Percentiles rank a stretch among this genome's conserved stretches.
These are phyloP conservation scores for Hsuehochloa calcarea DNA, from an alignment of 176 grass and related monocot species.

Conservation along the genomic window DNA sequence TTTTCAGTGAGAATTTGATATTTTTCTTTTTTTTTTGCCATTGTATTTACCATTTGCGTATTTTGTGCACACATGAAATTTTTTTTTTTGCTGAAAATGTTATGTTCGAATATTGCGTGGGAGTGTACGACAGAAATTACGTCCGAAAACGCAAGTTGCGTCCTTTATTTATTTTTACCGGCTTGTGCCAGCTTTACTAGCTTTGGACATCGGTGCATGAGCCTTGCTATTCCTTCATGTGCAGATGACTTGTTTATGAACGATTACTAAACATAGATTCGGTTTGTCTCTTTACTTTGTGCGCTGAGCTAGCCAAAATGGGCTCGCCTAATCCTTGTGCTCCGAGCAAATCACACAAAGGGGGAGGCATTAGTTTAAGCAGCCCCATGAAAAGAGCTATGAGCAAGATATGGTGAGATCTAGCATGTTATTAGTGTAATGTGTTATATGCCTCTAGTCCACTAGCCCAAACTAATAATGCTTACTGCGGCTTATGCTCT, in stretches of 20 bases:
- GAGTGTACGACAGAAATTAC: too few relatives aligned
- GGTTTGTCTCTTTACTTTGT: slow-evolving; percentile 20
- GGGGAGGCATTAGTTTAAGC: slow-evolving; percentile 1
- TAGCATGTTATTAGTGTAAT: slow-evolving; percentile 11
- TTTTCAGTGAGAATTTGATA: too few relatives aligned
- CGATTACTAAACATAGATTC: slow-evolving; percentile 16
- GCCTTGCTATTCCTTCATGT: slow-evolving; percentile 26
- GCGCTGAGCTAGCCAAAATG: slow-evolving; percentile 1
- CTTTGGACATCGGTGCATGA: not conserved
- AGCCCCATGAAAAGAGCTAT: not conserved
- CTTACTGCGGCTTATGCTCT: too few relatives aligned
- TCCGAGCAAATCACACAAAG: not conserved
- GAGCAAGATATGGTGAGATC: slow-evolving; percentile 30
- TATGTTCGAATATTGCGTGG: too few relatives aligned
- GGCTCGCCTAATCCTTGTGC: not conserved
- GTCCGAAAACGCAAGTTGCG: too few relatives aligned
- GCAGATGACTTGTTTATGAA: slow-evolving; percentile 34
- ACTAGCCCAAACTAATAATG: not conserved
- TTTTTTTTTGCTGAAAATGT: too few relatives aligned
- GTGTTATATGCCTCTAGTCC: not conserved
- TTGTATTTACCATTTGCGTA: too few relatives aligned
- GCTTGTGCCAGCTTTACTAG: slow-evolving; percentile 25
- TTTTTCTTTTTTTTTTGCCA: too few relatives aligned
- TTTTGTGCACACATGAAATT: too few relatives aligned
- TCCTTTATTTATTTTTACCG: too few relatives aligned